phyloP scores from a whole-genome alignment of 2,329 filamentous ascomycete species.

The Xylariaceae sp. region DNA sequence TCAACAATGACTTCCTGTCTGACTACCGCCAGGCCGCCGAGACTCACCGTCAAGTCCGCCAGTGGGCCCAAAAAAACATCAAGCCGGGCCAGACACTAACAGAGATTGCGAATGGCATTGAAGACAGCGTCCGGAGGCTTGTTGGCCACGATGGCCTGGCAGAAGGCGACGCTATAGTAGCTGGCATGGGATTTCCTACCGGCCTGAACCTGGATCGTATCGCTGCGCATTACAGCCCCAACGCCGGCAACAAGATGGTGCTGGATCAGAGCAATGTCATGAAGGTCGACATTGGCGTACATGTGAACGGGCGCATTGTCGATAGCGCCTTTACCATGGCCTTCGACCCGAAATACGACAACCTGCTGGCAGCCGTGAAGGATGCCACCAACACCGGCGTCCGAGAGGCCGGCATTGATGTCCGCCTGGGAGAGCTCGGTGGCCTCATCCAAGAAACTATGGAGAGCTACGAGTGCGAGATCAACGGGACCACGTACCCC shows the following conservation, averaged over 20 bases:
- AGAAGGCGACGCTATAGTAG: conserved; percentile 70
- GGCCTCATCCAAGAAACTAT: conserved; percentile 81
- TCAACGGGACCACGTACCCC: conserved; percentile 69
- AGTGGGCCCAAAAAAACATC: conserved; percentile 73
- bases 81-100: conserved; percentile 74
- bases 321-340: conserved; percentile 75
- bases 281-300: conserved; percentile 77
- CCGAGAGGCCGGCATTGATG: conserved; percentile 86
- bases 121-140: conserved; percentile 69
- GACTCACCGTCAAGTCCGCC: conserved; percentile 79
- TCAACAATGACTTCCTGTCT: conserved; percentile 69
- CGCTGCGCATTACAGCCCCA: conserved; percentile 81
- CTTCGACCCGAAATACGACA: conserved; percentile 68
- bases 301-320: conserved; percentile 72
- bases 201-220: conserved; percentile 79
- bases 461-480: conserved; percentile 86
- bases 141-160: conserved; percentile 69
- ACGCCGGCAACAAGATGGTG: conserved; percentile 74
- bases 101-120: conserved; percentile 81
- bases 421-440: conserved; percentile 78
- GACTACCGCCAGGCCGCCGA: conserved; percentile 84
- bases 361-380: conserved; percentile 64
- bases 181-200: conserved; percentile 80
- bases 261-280: conserved; percentile 68
- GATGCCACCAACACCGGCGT: conserved; percentile 81